These are phyloP conservation scores for Fraxinus sp. DNA, from an alignment of 305 asterid genomes.

Conservation along the genomic window DNA sequence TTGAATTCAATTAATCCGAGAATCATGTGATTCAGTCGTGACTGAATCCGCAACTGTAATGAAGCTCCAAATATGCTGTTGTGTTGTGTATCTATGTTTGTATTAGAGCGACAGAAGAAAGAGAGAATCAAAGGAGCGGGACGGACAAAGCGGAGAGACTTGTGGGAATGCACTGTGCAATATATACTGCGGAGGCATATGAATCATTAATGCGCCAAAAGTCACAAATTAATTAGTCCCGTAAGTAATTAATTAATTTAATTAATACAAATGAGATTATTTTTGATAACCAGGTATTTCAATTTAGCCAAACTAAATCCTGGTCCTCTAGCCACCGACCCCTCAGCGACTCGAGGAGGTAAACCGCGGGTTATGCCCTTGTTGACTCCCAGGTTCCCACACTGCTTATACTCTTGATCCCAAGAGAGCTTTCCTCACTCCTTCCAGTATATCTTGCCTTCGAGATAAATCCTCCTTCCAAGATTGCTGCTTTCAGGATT, in stretches of 20 bases:
- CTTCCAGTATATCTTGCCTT: too few species aligned
- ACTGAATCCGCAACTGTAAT: constrained; percentile 27
- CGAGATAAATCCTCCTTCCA: too few species aligned
- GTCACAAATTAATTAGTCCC: background rate
- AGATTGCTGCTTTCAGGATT: too few species aligned
- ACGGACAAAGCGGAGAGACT: constrained; percentile 22
- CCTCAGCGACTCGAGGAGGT: too few species aligned
- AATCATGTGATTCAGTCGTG: background rate
- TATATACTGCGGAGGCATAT: background rate
- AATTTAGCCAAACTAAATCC: too few species aligned
- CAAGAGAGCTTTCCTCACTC: too few species aligned
- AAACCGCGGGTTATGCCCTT: too few species aligned
- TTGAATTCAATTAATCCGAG: constrained; percentile 26
- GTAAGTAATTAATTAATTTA: too few species aligned
- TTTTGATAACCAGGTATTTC: too few species aligned
- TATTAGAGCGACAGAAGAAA: background rate
- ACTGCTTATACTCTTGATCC: too few species aligned
- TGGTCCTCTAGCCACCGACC: too few species aligned
- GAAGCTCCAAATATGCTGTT: constrained; percentile 7
- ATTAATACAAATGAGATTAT: background rate
- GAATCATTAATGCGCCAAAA: background rate
- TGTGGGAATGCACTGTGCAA: background rate
- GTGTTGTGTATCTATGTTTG: background rate
- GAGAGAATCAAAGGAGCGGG: constrained; percentile 15
- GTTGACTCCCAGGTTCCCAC: too few species aligned